Conservation (phyloP, 2,329 filamentous ascomycete species). For the Cephalotrichum gorgonifer region DNA sequence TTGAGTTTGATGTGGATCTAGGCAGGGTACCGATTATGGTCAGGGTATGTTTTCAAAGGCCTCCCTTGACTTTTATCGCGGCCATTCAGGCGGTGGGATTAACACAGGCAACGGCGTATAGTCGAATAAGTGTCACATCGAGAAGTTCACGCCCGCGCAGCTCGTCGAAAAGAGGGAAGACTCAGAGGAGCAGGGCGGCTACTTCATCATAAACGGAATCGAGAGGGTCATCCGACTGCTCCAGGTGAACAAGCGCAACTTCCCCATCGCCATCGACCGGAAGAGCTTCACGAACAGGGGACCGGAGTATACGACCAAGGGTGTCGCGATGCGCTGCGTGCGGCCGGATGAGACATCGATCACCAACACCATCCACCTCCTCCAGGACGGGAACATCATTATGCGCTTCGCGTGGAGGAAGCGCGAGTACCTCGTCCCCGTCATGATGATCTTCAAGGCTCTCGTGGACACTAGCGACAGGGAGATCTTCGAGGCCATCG, state of each 20-base stretch:
- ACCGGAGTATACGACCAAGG: conserved; percentile 75
- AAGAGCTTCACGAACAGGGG: conserved; percentile 85
- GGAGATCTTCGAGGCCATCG: conserved; percentile 89
- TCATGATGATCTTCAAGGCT: conserved; percentile 94
- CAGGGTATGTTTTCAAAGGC: conserved; percentile 44
- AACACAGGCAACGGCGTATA: conserved; percentile 20
- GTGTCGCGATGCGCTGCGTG: conserved; percentile 84
- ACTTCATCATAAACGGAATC: conserved; percentile 95
- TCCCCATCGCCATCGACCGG: conserved; percentile 87
- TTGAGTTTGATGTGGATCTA: conserved; percentile 73
- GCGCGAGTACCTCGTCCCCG: conserved; percentile 89
- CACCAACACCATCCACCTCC: conserved; percentile 93
- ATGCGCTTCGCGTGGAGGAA: conserved; percentile 98
- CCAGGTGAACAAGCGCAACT: conserved; percentile 83
- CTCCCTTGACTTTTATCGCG: not conserved
- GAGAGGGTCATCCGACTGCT: conserved; percentile 94
- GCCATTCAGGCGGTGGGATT: not conserved
- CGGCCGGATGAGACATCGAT: conserved; percentile 97
- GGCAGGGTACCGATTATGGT: conserved; percentile 91
- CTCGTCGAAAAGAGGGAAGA: conserved; percentile 87
- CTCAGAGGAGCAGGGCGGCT: conserved; percentile 89
- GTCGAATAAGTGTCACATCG: conserved; percentile 85
- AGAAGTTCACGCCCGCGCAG: conserved; percentile 71
- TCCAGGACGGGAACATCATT: conserved; percentile 90
- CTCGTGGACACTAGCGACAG: conserved; percentile 92